Base-by-base conservation (phyloP, 768 basidiomycete genomes). In the Rhodotorula graminis region DNA sequence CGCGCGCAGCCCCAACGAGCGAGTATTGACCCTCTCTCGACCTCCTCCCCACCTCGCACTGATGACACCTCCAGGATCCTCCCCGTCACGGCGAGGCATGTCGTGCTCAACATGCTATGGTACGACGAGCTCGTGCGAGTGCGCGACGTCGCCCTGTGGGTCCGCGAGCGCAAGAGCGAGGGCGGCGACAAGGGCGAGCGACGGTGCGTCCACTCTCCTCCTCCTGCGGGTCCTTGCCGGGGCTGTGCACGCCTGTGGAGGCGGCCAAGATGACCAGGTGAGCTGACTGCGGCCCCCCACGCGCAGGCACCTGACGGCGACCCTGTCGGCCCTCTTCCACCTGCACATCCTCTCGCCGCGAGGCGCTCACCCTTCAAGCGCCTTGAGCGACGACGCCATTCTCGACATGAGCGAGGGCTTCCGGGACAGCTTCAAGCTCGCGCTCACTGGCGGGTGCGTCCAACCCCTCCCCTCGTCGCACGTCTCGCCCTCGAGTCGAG, bases 41-140 rank as follows among this genome's bases (percentile, higher is more conserved):
- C 23, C 55, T 18, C 21, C 53, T 21, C 40, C 63, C 4, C 19
- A 44, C 10, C 37, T 18, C 14, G 25, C 4, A 10, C 42, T n/a
- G 58, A 60, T 31, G 58, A 40, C 21, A 40, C 79, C 8, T 14
- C 25, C 50, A 93, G 92, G 65, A 83, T 95, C 37, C 82, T 96
- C 50, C 87, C 86, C 4, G 87, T 90, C 29, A 79, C 93, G 31
- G 90, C 93, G 78, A 85, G 91, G 67, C 93, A 95, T 79, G 83
- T 94, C 40, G 86, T 92, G 46, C 90, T 94, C 88, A 91, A 89
- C 79, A 79, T 93, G 65, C 83, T 95, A 15, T 96, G 93, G 93
- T 84, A 93, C 42, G 93, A 95, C 78, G 85, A 87, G 33, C 82
- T 88, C 9, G 87, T 92, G 62, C 83, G 86, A 2, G 81, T 83